Evolutionary conservation across 2,329 filamentous ascomycete species (phyloP), one percentile per base, ranked within the genome.

Genomic region (Thelonectria rubi): DNA sequence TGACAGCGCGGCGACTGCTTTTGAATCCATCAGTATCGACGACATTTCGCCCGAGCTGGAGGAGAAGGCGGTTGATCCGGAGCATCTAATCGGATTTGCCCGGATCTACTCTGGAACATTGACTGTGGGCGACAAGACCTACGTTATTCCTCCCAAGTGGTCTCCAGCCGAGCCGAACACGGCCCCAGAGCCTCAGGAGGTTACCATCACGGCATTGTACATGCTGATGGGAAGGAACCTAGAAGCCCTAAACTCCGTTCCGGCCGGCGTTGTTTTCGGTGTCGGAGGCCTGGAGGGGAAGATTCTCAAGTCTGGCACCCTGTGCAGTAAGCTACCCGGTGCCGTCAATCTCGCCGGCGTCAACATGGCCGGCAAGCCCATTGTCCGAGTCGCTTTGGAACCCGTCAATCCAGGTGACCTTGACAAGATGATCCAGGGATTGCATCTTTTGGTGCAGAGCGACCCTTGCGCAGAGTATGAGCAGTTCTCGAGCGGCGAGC

Each of bases 391-490:
- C 18, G 94, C 95, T 0, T 81, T 99, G n/a, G 95, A 99, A 75
- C 95, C 95, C 0, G 89, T 88, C 57, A 96, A 95, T 75, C 95
- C 95, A 0, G 89, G 88, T 24, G 93, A 99, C 73, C 82, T 99
- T 20, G 91, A 95, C 75, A 97, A 96, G 79, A 96, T 99, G 94
- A 93, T 99, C 58, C 85, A 87, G 6, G 95, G 95, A 0, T 81
- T 99, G 54, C 89, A 89, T 64, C 81, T 99, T 17, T 86, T 99
- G 1, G 94, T 97, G 32, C 93, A 97, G 73, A 96, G 93, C 70
- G 95, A 99, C 72, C 94, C 95, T 0, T 98, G 95, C 72, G 95
- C 94, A 14, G 90, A 97, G 75, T 99, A 99, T 70, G 94, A 98
- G 75, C 92, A 97, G 52, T 90, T 98, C 54, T 86, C 90, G 58